Evolutionary conservation across 176 grass and related monocot species (phyloP).

Genomic region (Saccharum officinarum): DNA sequence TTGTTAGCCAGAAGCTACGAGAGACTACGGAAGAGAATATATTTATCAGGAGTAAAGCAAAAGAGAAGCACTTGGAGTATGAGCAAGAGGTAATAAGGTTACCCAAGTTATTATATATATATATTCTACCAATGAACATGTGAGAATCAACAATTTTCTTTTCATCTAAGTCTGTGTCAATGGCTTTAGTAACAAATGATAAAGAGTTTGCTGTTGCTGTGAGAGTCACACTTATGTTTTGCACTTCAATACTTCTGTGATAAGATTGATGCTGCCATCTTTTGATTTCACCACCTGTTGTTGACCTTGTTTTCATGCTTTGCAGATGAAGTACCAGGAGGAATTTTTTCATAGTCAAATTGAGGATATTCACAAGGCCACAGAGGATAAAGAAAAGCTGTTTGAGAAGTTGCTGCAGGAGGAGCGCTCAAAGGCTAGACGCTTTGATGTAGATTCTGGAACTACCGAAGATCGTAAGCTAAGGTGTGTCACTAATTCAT

Average conservation of each 20-base stretch:
- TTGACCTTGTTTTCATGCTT: slow-evolving; percentile 30
- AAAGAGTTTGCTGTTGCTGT: slow-evolving; percentile 6
- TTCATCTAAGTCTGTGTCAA: not conserved
- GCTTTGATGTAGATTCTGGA: slow-evolving; percentile 53
- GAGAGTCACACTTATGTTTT: not conserved
- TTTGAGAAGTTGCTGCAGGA: slow-evolving; percentile 66
- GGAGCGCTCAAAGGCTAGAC: slow-evolving; percentile 59
- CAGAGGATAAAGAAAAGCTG: slow-evolving; percentile 60
- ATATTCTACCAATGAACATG: not conserved
- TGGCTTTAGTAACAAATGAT: not conserved
- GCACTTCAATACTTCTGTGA: not conserved
- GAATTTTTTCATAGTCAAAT: slow-evolving; percentile 74
- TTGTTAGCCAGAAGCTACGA: slow-evolving; percentile 52
- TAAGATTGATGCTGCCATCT: not conserved
- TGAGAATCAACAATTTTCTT: not conserved
- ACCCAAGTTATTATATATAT: not conserved
- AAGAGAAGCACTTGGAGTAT: slow-evolving; percentile 63
- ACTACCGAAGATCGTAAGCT: slow-evolving; percentile 49
- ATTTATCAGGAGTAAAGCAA: slow-evolving; percentile 52
- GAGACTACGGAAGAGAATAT: slow-evolving; percentile 54
- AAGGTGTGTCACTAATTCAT: slow-evolving; percentile 41
- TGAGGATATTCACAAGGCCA: slow-evolving; percentile 54
- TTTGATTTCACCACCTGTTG: not conserved
- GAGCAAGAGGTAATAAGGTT: slow-evolving; percentile 66
- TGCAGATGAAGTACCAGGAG: slow-evolving; percentile 78